Conservation (phyloP, 2,329 filamentous ascomycete genomes). For the Exophiala lecanii-corni region DNA sequence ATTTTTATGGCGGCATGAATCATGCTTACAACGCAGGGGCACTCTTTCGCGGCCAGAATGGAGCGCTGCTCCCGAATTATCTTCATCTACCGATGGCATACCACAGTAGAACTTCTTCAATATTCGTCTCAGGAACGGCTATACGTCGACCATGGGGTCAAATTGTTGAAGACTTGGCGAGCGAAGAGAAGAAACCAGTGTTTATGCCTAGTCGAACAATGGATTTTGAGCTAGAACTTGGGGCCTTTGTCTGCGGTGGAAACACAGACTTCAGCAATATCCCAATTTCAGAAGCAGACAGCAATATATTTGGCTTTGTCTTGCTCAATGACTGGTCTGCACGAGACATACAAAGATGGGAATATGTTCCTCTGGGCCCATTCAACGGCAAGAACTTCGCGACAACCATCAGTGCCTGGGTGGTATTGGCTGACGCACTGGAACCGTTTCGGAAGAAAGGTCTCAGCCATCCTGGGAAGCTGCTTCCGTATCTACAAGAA, state of each 20-base stretch:
- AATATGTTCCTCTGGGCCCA: constrained; percentile 74
- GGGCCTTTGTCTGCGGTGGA: constrained; percentile 63
- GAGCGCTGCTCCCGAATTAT: constrained; percentile 75
- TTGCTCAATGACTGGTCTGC: constrained; percentile 85
- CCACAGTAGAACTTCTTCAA: constrained; percentile 60
- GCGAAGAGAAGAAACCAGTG: constrained; percentile 56
- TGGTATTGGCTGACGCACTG: constrained; percentile 69
- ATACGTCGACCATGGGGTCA: constrained; percentile 71
- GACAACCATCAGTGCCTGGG: constrained; percentile 71
- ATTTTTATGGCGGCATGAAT: constrained; percentile 76
- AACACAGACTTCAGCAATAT: constrained; percentile 63
- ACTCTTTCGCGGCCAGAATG: constrained; percentile 66
- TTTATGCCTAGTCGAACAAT: constrained; percentile 62
- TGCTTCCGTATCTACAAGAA: constrained; percentile 62
- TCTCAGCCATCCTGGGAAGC: constrained; percentile 49
- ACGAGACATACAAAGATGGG: constrained; percentile 75
- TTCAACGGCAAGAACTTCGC: constrained; percentile 82
- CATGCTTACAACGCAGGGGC: constrained; percentile 64
- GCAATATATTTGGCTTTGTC: constrained; percentile 72
- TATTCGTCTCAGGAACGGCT: constrained; percentile 52
- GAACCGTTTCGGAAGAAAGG: constrained; percentile 59
- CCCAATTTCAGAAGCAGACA: constrained; percentile 58
- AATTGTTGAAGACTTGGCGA: constrained; percentile 60
- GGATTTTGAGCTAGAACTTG: constrained; percentile 76
- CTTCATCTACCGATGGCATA: constrained; percentile 75